Conservation (phyloP, 148 eudicot species). For the Vaccinium darrowii region DNA sequence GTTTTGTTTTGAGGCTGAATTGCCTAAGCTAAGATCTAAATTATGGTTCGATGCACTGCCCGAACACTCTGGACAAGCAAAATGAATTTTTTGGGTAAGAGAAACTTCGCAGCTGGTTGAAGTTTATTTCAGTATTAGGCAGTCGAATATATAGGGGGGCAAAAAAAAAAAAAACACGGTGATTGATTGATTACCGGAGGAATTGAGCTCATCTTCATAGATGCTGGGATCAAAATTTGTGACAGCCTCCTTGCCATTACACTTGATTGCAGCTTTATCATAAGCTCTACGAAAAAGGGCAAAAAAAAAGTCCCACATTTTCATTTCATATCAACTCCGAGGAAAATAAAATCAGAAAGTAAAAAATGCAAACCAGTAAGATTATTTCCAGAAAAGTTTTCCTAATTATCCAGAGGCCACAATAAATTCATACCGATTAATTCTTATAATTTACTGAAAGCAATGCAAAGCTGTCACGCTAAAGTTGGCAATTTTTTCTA, state of each 20-base stretch:
- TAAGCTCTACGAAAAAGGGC: constrained; percentile 60
- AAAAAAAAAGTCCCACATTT: background rate
- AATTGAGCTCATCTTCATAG: constrained; percentile 70
- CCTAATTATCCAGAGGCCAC: background rate
- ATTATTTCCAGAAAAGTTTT: background rate
- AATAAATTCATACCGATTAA: background rate
- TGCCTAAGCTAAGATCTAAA: constrained; percentile 93
- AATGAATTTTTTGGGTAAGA: background rate
- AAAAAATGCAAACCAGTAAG: background rate
- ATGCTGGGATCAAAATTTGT: constrained; percentile 91
- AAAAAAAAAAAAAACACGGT: background rate
- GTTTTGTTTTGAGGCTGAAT: constrained; percentile 40
- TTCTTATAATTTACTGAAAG: background rate
- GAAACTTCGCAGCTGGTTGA: background rate
- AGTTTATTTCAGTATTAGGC: too few relatives aligned
- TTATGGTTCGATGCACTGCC: constrained; percentile 51
- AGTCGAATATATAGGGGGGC: too few relatives aligned
- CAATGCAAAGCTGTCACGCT: background rate
- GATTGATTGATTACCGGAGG: constrained; percentile 26
- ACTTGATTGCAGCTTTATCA: constrained; percentile 92
- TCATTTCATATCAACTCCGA: background rate
- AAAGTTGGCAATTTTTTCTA: background rate
- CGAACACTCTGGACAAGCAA: constrained; percentile 31
- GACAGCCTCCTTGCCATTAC: constrained; percentile 93
- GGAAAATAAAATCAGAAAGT: background rate